Evolutionary conservation across 345 rosid species (phyloP).

Genomic region (Populus deltoides): DNA sequence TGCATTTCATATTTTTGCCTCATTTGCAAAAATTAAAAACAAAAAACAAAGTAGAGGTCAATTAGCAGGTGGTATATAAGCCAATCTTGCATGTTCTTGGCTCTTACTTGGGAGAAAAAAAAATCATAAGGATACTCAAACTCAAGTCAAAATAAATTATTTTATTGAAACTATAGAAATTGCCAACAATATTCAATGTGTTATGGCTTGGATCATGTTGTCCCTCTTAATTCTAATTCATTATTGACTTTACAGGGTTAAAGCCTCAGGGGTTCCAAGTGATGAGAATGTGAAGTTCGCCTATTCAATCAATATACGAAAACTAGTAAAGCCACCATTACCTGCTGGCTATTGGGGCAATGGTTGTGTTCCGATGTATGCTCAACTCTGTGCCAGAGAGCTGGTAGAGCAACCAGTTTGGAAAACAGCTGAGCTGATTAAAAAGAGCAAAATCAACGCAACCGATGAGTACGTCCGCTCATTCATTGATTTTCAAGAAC

Average conservation of each 20-base stretch:
- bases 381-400: conserved; percentile 46
- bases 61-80: too few relatives aligned
- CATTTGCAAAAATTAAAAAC: too few relatives aligned
- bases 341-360: conserved; percentile 85
- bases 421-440: conserved; percentile 67
- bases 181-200: too few relatives aligned
- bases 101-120: too few relatives aligned
- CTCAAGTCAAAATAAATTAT: too few relatives aligned
- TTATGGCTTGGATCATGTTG: not conserved
- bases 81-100: too few relatives aligned
- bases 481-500: conserved; percentile 67
- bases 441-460: conserved; percentile 67
- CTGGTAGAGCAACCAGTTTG: conserved; percentile 62
- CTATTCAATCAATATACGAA: conserved; percentile 62
- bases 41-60: too few relatives aligned
- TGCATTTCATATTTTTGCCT: too few relatives aligned
- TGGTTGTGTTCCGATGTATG: conserved; percentile 75
- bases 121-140: too few relatives aligned
- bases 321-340: conserved; percentile 56
- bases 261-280: conserved; percentile 39
- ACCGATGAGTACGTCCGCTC: conserved; percentile 67
- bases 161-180: too few relatives aligned
- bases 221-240: not conserved
- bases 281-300: conserved; percentile 61
- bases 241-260: conserved; percentile 29